Evolutionary conservation across 371 early-diverging fungal genomes (phyloP), one percentile per base, ranked within the genome.

Genomic region (Lichtheimia ornata): DNA sequence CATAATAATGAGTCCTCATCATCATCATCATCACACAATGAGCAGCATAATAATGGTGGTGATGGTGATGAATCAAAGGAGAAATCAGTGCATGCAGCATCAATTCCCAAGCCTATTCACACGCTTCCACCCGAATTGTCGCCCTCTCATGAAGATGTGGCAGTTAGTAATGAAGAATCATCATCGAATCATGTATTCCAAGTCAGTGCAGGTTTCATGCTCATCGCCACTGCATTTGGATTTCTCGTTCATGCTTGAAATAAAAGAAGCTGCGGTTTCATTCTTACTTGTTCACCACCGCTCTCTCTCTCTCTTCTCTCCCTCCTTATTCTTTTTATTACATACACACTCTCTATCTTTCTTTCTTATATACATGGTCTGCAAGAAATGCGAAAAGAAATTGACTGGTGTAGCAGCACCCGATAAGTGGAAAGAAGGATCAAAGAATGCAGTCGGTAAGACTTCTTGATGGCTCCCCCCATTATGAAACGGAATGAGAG

Each of bases 401-500:
- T 67, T 89, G 17, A 70, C 78, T 7, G 79, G 78, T 55, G 72
- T 89, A 30, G 83, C 84, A 44, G 82, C 84, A 50, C 86, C 87
- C 7, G 86, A 86, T 61, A 84, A 81, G 52, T 90, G 89, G 88
- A 89, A 88, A 56, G 88, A 87, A 44, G 91, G 88, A 3, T 79
- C 89, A 4, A 73, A 77, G 41, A 90, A 88, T 57, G 65, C 77
- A 22, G 58, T 60, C 35, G 75, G 82, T 75, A 83, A n/a, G n/a
- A n/a, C n/a, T n/a, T n/a, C n/a, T n/a, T n/a, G n/a, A n/a, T n/a
- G n/a, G n/a, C n/a, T n/a, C n/a, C n/a, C n/a, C n/a, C n/a, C 7
- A 43, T 18, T 18, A 25, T 30, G 24, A 52, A 50, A 42, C 24
- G 27, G 35, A 25, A 30, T 17, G 6, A n/a, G n/a, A n/a, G n/a